These are phyloP conservation scores for Lactifluus echinatus DNA, from an alignment of 768 basidiomycete species.

Conservation along the genomic window DNA sequence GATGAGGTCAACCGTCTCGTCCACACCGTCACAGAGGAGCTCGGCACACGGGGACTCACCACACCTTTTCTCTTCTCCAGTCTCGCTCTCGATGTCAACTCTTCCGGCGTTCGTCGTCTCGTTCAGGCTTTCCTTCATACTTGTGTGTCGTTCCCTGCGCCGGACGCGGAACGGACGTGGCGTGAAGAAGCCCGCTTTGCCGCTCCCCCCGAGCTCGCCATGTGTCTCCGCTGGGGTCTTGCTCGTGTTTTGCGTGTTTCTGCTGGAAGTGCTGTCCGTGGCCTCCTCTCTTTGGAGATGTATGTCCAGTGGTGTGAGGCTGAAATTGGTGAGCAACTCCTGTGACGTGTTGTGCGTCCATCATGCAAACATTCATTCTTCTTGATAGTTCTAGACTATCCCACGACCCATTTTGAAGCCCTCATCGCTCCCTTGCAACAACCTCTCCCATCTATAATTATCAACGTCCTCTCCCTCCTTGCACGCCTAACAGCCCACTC, in stretches of 20 bases:
- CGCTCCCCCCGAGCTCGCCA: constrained; percentile 79
- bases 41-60: constrained; percentile 62
- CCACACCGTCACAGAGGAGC: constrained; percentile 59
- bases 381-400: constrained; percentile 50
- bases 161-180: constrained; percentile 49
- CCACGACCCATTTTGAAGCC: constrained; percentile 60
- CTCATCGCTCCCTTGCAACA: constrained; percentile 51
- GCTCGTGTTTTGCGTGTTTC: constrained; percentile 66
- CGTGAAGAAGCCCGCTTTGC: constrained; percentile 79
- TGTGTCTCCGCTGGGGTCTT: constrained; percentile 90
- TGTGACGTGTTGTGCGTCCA: neutral
- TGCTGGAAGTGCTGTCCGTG: constrained; percentile 66
- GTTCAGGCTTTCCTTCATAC: constrained; percentile 75
- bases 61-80: constrained; percentile 90
- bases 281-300: constrained; percentile 76
- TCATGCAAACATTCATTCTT: constrained; percentile 12
- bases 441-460: constrained; percentile 49
- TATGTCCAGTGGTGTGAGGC: constrained; percentile 76
- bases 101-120: constrained; percentile 64
- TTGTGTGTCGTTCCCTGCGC: constrained; percentile 30
- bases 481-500: constrained; percentile 78
- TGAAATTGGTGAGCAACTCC: constrained; percentile 59
- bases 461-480: constrained; percentile 71
- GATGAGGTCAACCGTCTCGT: constrained; percentile 66
- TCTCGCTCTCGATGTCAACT: constrained; percentile 76